A percentile compares a stretch with the other conserved stretches of the same genome.
Evolutionary conservation across 2,329 filamentous ascomycete species (phyloP).

Genomic region (Paracamarosporium sp.): DNA sequence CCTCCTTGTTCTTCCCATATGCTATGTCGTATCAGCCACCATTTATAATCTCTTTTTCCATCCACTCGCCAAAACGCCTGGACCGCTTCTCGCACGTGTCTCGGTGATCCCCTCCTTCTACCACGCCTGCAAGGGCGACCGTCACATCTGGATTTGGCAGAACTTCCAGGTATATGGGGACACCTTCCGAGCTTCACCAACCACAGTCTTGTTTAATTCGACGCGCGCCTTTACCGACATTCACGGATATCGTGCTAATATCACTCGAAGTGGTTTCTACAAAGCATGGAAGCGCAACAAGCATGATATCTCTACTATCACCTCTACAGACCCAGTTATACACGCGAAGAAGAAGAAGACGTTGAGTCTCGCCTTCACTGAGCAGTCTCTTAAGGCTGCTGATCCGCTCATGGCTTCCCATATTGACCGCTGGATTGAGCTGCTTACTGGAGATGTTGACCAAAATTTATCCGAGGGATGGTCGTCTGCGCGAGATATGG

Average conservation of each 20-base stretch:
- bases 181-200: conserved; percentile 15
- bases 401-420: conserved; percentile 12
- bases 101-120: conserved; percentile 15
- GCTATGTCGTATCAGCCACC: background rate
- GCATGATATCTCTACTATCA: conserved; percentile 12
- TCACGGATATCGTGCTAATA: conserved; percentile 11
- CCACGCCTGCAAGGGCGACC: conserved; percentile 19
- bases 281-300: conserved; percentile 9
- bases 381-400: conserved; percentile 15
- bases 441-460: background rate
- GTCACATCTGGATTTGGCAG: conserved; percentile 20
- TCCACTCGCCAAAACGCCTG: conserved; percentile 12
- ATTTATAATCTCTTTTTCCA: conserved; percentile 20
- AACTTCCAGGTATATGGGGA: conserved; percentile 19
- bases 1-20: background rate
- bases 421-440: conserved; percentile 21
- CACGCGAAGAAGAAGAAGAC: conserved; percentile 17
- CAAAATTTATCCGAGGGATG: background rate
- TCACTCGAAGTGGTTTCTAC: conserved; percentile 11
- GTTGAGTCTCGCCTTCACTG: conserved; percentile 20
- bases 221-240: conserved; percentile 11
- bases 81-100: conserved; percentile 12
- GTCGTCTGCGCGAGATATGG: conserved; percentile 12
- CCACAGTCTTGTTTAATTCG: conserved; percentile 13
- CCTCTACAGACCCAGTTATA: background rate